Base-by-base conservation (phyloP, 2,329 filamentous ascomycete species). In the Knoxdaviesia proteae region DNA sequence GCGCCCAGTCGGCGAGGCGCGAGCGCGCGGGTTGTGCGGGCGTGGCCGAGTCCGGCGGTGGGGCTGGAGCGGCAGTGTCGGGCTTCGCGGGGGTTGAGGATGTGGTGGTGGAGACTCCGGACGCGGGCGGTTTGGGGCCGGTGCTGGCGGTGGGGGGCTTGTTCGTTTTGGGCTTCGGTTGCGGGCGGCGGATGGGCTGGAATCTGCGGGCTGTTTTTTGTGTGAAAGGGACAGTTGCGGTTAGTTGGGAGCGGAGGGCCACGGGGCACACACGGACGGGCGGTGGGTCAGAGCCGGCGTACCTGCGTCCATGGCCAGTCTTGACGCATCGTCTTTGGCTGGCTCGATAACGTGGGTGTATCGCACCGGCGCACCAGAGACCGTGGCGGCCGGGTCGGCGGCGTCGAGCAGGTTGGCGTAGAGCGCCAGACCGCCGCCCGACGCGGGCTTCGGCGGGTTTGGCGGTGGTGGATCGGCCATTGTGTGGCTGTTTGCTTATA, bases 341-440 rank as follows among this genome's bases (percentile, higher is more conserved):
- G 20, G 20, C 20, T 20, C 20, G 20, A 20, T 3, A 20, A 62
- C 56, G 51, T 76, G 60, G 48, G 74, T 74, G 59, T 86, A 87
- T 43, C 78, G 68, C 42, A 87, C 74, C 0, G 84, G 81, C 2
- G 74, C 80, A 51, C 78, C 74, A 10, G 81, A 84, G 51, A 88
- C 83, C n/a, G 80, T 81, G n/a, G 68, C 61, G 2, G 67, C 52
- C 34, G 61, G 50, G 45, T 61, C 57, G 48, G 58, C 51, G 39
- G 50, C 64, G 51, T 84, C 79, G 48, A 90, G 73, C 38, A 93
- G 70, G 57, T 92, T 83, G 43, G 83, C 86, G 56, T 94, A 94
- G 5, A 92, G 73, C 11, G 83, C 87, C 49, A 84, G 64, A 45
- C 68, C 68, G 45, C 64, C 61, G 44, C 63, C 59, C 39, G 58